These are phyloP conservation scores for Hsuehochloa calcarea DNA, from an alignment of 176 grass and related monocot genomes.

Conservation along the genomic window DNA sequence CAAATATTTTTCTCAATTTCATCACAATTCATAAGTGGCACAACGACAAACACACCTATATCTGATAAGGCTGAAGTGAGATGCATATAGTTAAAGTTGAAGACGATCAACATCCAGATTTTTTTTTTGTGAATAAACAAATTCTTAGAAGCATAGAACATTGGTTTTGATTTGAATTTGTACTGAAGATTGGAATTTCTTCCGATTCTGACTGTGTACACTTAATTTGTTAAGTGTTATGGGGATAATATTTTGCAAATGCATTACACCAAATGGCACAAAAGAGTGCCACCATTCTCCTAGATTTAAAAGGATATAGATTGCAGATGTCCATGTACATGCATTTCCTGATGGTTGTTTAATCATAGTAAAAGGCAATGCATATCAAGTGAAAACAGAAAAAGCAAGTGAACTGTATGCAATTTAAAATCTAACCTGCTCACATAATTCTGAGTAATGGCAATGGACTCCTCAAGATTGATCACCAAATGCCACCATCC, in stretches of 20 bases:
- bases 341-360: background rate
- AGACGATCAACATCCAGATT: background rate
- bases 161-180: background rate
- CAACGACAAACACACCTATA: background rate
- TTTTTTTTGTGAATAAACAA: background rate
- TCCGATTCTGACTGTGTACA: background rate
- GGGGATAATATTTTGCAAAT: background rate
- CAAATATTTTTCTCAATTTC: background rate
- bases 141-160: background rate
- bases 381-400: background rate
- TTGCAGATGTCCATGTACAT: background rate
- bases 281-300: background rate
- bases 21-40: background rate
- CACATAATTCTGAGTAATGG: slow-evolving; percentile 94
- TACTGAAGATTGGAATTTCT: background rate
- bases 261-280: background rate
- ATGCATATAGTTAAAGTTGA: background rate
- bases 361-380: background rate
- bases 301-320: background rate
- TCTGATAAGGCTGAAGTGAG: background rate
- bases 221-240: background rate
- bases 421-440: slow-evolving; percentile 56
- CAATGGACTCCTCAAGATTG: slow-evolving; percentile 94
- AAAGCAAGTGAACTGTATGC: background rate
- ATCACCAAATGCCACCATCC: slow-evolving; percentile 99